Base-by-base conservation (phyloP, 495 filamentous ascomycete genomes). In the Penicillium cosmopolitanum region DNA sequence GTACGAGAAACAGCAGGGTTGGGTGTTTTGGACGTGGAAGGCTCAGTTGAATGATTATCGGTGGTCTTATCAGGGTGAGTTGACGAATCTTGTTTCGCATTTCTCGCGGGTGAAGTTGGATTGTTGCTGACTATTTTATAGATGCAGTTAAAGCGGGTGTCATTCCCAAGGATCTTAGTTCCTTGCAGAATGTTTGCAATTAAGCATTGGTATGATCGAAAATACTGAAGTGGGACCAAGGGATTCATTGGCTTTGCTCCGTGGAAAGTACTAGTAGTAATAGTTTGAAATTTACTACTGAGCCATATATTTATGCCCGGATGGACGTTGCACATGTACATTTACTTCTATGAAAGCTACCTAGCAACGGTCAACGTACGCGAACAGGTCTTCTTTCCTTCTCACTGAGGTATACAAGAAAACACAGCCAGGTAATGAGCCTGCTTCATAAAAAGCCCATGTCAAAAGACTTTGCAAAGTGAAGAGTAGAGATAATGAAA, bases 1-100 rank as follows among this genome's bases (percentile, higher is more conserved):
- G 2, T 88, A 85, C 58, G 85, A 88, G 74, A 76, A 79, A 64
- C 76, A 79, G 44, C 71, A 72, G 11, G 86, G 86, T 0, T 88
- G 86, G 85, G 62, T 86, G 3, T 88, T 85, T 66, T 89, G 85
- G 86, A 74, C 74, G 11, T 87, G 86, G 86, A 89, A 86, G 73
- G 68, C 72, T 11, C 70, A 83, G 55, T 67, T 82, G 51, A 75
- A 80, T 19, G 85, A 88, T 67, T 86, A 77, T 67, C 71, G 85
- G 25, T 87, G 85, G 84, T 77, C 77, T 34, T 88, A 88, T 64
- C 63, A 81, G 56, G 72, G 73, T 73, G 58, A 42, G 65, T 63
- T 12, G 16, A 47, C 6, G 16, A 25, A 2, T 33, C 13, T 28
- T 33, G 8, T 50, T 50, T 18, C 38, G 8, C 21, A 10, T 38